Percentiles rank a stretch among this genome's conserved stretches.
phyloP scores from a whole-genome alignment of 1,284 basidiomycete genomes.

The Ceratobasidium sp. region DNA sequence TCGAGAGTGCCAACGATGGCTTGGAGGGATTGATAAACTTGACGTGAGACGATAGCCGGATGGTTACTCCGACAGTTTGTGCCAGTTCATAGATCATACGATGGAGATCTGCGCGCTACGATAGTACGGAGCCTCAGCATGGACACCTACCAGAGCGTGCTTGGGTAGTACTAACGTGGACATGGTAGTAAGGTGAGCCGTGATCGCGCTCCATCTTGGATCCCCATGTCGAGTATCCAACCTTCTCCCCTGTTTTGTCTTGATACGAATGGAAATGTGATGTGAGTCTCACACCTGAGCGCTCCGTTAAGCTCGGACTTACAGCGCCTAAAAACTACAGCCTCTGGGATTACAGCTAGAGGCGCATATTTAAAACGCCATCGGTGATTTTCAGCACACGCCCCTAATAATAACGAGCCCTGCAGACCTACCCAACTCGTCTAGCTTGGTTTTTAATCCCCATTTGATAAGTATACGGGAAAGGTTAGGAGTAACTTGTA shows the following conservation, averaged over 20 bases:
- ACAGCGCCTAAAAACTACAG: conserved; percentile 60
- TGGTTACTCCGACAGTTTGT: conserved; percentile 53
- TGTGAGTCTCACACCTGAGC: not conserved
- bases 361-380: not conserved
- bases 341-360: conserved; percentile 55
- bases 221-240: conserved; percentile 59
- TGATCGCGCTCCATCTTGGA: conserved; percentile 55
- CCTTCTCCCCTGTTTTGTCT: conserved; percentile 56
- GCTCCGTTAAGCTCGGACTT: conserved; percentile 43
- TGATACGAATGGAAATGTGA: not conserved
- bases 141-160: not conserved
- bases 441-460: conserved; percentile 59
- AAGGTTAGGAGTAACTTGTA: conserved; percentile 61
- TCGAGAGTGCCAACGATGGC: conserved; percentile 54
- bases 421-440: conserved; percentile 48
- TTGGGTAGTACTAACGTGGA: conserved; percentile 51
- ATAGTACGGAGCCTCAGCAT: not conserved
- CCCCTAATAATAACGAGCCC: not conserved
- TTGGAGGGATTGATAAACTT: conserved; percentile 55
- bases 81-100: conserved; percentile 60
- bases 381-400: not conserved
- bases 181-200: conserved; percentile 62
- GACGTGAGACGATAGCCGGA: conserved; percentile 59
- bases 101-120: conserved; percentile 63
- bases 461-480: conserved; percentile 60